Evolutionary conservation across 2,329 filamentous ascomycete genomes (phyloP).

Genomic region (Neocucurbitaria cava): DNA sequence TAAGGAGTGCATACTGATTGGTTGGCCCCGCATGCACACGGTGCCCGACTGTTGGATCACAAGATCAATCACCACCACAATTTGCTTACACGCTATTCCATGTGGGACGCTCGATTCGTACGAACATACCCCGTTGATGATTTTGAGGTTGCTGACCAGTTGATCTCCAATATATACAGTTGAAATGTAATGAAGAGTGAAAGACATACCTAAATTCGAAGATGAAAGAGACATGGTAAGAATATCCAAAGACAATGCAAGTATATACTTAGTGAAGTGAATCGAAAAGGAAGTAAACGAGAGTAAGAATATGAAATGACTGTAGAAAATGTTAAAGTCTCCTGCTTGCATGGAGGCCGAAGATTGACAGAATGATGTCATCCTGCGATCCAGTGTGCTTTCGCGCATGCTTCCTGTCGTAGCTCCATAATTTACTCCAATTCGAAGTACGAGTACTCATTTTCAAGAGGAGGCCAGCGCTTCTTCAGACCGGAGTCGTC

Average conservation of each 20-base stretch:
- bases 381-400: background rate
- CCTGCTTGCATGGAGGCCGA: background rate
- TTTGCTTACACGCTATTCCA: background rate
- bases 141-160: background rate
- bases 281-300: constrained; percentile 2
- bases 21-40: background rate
- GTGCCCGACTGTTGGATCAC: background rate
- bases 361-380: background rate
- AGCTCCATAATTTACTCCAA: constrained; percentile 1
- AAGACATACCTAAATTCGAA: background rate
- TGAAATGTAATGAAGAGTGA: background rate
- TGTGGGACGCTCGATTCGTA: background rate
- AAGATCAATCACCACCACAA: background rate
- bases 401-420: background rate
- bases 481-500: constrained; percentile 51
- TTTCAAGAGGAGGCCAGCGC: constrained; percentile 30
- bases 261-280: background rate
- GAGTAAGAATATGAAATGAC: constrained; percentile 13
- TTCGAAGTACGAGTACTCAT: background rate
- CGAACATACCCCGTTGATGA: background rate
- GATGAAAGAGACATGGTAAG: background rate
- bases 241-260: background rate
- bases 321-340: background rate
- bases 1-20: background rate
- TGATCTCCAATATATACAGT: background rate